Evolutionary conservation across 148 eudicot species (phyloP), one percentile per base, ranked within the genome.

Genomic region (Polygonum aviculare): DNA sequence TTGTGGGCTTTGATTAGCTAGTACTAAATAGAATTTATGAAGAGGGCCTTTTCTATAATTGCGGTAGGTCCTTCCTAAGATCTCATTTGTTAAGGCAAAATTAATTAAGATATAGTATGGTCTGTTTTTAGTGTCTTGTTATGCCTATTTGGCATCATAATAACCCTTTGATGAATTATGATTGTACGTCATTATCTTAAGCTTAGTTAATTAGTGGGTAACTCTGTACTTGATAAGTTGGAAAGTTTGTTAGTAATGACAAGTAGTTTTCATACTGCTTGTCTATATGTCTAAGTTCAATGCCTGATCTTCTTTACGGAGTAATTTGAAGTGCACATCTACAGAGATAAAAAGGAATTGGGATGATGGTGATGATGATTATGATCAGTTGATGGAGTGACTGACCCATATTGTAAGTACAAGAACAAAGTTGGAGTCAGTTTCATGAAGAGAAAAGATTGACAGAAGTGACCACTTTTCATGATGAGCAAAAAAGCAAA

Each of bases 391-490:
- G 7, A 54, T 5, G 60, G 60, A 54, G 7, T 54, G 60, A 54
- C 21, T 54, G 60, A 54, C 60, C 60, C 26, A 54, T n/a, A n/a
- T 54, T 54, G 21, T 21, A 62, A 62, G 69, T 62, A 33, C 60
- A 62, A 62, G 69, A 62, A 26, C 36, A 60, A 60, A 62, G 69
- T 62, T 62, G 69, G 16, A 62, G 69, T 62, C 15, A 62, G 69
- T 31, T 26, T 62, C 15, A 62, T 62, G 31, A 62, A 62, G 38
- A 12, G 31, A 5, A 62, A 26, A 62, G 39, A 26, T 31, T 31
- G 38, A 62, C 12, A 62, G 69, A 62, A 62, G 69, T 62, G 12
- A 62, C 69, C 35, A 59, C 3, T 22, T 62, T 5, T 62, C 9
- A 54, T 51, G 57, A 12, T 51, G 12, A 51, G 57, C 21, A 15